These are phyloP conservation scores for Musa acuminata DNA, from an alignment of 176 grass and related monocot genomes.

Conservation along the genomic window DNA sequence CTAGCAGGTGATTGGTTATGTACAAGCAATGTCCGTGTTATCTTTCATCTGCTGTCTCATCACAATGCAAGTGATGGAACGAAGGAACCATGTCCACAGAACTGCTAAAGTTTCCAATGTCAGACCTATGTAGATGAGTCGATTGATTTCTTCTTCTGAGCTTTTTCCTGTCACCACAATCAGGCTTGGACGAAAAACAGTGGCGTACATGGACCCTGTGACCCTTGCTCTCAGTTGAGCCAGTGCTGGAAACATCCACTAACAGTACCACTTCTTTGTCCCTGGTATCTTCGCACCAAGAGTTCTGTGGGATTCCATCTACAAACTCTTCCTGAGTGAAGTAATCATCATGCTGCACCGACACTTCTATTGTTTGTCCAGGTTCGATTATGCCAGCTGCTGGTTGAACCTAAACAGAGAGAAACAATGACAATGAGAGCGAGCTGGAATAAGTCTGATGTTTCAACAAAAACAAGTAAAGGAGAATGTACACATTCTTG, in stretches of 20 bases:
- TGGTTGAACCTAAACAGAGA: slow-evolving; percentile 54
- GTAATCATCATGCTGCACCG: slow-evolving; percentile 73
- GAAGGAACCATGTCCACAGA: background rate
- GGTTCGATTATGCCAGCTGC: slow-evolving; percentile 60
- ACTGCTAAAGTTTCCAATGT: slow-evolving; percentile 37
- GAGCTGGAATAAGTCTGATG: background rate
- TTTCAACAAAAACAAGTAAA: background rate
- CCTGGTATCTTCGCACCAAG: slow-evolving; percentile 80
- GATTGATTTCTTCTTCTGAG: slow-evolving; percentile 48
- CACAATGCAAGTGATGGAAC: too few relatives aligned
- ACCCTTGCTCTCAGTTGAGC: slow-evolving; percentile 48
- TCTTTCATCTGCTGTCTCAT: background rate
- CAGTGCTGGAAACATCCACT: slow-evolving; percentile 51
- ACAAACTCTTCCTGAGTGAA: slow-evolving; percentile 78
- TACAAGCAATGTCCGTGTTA: background rate
- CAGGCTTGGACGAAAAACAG: slow-evolving; percentile 33
- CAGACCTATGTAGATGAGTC: slow-evolving; percentile 36
- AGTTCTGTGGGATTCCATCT: slow-evolving; percentile 82
- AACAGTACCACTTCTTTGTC: slow-evolving; percentile 60
- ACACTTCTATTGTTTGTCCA: slow-evolving; percentile 60
- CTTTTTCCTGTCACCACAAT: slow-evolving; percentile 6
- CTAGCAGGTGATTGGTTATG: background rate
- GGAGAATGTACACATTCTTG: too few relatives aligned
- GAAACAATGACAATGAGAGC: background rate
- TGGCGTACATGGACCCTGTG: slow-evolving; percentile 62